Percentiles rank a stretch among this genome's conserved stretches.
phyloP scores from a whole-genome alignment of 2,329 filamentous ascomycete genomes.

The Colletotrichum tabaci region DNA sequence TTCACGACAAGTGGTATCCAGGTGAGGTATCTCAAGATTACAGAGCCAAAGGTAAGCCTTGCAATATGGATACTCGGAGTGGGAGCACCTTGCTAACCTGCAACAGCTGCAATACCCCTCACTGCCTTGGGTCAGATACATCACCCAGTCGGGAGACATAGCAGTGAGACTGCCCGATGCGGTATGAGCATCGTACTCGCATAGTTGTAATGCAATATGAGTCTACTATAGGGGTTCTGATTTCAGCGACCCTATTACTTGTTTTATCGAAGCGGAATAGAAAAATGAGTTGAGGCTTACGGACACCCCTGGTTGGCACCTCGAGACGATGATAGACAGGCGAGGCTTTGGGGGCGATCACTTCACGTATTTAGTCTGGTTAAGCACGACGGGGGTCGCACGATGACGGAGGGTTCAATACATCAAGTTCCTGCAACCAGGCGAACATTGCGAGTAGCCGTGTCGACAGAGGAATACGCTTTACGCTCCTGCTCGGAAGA shows the following conservation, averaged over 20 bases:
- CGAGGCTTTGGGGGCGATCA: constrained; percentile 7
- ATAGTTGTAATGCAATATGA: constrained; percentile 10
- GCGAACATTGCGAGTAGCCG: neutral
- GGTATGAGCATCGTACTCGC: constrained; percentile 65
- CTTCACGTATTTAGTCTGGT: constrained; percentile 2
- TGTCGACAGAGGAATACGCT: too few species aligned
- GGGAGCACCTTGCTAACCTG: constrained; percentile 33
- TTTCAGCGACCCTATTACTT: neutral
- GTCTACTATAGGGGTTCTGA: neutral
- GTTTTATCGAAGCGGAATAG: constrained; percentile 15
- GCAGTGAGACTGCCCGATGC: constrained; percentile 94
- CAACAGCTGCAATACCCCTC: constrained; percentile 95
- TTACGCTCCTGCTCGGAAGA: too few species aligned
- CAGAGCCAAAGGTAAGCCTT: constrained; percentile 91
- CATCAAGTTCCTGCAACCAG: constrained; percentile 4
- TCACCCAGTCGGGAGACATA: constrained; percentile 97
- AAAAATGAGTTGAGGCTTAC: constrained; percentile 11
- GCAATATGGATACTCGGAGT: neutral
- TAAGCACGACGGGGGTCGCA: constrained; percentile 1
- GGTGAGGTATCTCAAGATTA: constrained; percentile 98
- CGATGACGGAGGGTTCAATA: constrained; percentile 15
- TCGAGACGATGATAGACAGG: constrained; percentile 21
- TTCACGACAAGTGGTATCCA: constrained; percentile 99
- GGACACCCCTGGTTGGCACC: neutral
- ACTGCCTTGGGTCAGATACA: constrained; percentile 97